A percentile compares a stretch with the other conserved stretches of the same genome.
Evolutionary conservation across 1,139 yeast species (phyloP).

Genomic region (Protomyces inouyei): DNA sequence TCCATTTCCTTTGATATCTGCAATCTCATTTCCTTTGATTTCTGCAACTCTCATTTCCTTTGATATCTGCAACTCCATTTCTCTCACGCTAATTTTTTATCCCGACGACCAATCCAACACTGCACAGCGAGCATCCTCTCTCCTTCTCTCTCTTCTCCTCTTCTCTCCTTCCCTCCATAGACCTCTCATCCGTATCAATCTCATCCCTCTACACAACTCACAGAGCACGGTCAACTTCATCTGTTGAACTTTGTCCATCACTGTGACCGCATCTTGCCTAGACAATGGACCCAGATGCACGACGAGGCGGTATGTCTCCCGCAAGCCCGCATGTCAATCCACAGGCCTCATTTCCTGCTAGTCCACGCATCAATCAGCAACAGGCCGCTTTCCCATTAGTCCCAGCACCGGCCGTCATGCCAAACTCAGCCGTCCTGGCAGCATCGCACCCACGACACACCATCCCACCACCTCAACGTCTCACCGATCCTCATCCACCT

Average conservation of each 20-base stretch:
- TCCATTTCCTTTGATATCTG: no score
- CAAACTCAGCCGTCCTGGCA: background rate
- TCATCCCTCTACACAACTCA: background rate
- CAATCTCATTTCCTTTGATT: no score
- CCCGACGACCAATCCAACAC: no score
- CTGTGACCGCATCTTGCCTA: no score
- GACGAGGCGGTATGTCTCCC: background rate
- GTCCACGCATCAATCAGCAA: conserved; percentile 5
- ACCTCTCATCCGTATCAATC: background rate
- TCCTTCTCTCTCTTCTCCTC: background rate
- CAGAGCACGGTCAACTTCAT: no score
- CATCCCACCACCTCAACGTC: background rate
- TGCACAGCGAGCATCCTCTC: background rate
- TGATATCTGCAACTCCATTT: background rate
- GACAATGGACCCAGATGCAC: background rate
- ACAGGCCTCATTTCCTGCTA: conserved; percentile 3
- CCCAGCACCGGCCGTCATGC: background rate
- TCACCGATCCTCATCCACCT: conserved; percentile 8
- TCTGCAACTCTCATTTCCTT: no score
- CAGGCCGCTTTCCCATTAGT: background rate
- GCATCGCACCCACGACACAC: conserved; percentile 16
- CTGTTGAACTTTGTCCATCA: no score
- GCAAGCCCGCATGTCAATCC: no score
- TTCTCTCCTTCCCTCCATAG: background rate
- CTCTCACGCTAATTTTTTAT: background rate